These are phyloP conservation scores for Carpinus fangiana DNA, from an alignment of 306 rosid genomes.

Conservation along the genomic window DNA sequence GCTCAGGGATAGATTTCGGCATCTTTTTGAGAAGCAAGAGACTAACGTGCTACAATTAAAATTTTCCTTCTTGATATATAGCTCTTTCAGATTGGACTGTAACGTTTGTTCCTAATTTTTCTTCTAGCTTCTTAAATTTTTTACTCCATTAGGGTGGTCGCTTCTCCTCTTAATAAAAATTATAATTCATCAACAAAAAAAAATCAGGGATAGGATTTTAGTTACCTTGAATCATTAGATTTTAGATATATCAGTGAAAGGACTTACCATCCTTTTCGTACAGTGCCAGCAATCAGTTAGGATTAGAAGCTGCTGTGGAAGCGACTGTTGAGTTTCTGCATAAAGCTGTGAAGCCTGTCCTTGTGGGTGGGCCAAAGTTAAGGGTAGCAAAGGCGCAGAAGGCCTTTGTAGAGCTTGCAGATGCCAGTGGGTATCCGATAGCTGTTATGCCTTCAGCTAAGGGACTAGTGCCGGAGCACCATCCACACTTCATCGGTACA, in stretches of 20 bases:
- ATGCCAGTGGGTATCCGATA: conserved; percentile 74
- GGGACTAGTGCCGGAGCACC: conserved; percentile 78
- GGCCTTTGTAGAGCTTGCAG: conserved; percentile 71
- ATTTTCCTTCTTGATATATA: too few species aligned
- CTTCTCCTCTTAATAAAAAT: too few species aligned
- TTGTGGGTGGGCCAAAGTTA: conserved; percentile 79
- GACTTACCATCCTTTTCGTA: not conserved
- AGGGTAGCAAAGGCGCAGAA: conserved; percentile 66
- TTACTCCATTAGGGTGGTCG: too few species aligned
- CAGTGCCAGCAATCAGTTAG: conserved; percentile 67
- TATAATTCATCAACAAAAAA: too few species aligned
- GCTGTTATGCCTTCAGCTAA: conserved; percentile 86
- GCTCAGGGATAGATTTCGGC: too few species aligned
- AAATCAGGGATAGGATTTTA: not conserved
- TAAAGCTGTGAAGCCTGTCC: conserved; percentile 80
- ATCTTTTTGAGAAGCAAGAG: too few species aligned
- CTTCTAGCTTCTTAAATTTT: too few species aligned
- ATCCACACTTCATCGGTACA: conserved; percentile 68
- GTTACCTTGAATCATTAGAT: not conserved
- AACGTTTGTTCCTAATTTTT: too few species aligned
- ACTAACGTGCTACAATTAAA: too few species aligned
- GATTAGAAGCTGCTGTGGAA: conserved; percentile 88
- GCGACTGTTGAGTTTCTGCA: conserved; percentile 72
- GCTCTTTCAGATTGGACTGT: too few species aligned
- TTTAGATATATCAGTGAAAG: not conserved